Evolutionary conservation across 345 rosid species (phyloP).

Genomic region (Geranium rotundifolium): DNA sequence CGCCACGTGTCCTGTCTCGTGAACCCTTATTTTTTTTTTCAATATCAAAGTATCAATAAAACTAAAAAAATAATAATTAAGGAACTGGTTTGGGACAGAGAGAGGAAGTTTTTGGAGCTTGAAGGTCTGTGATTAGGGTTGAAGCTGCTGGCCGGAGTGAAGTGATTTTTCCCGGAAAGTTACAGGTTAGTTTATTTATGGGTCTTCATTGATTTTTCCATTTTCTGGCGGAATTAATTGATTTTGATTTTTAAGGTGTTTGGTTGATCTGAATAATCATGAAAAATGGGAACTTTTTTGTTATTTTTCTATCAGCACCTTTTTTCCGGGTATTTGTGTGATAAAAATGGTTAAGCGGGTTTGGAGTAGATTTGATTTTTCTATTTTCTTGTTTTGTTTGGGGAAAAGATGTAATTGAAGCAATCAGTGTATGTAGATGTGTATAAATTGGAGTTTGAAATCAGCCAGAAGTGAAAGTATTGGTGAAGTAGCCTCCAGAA

Average conservation of each 20-base stretch:
- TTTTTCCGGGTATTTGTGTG: neutral
- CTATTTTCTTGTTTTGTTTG: too few relatives aligned
- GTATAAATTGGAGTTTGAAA: neutral
- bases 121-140: neutral
- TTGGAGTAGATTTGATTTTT: neutral
- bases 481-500: neutral
- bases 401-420: neutral
- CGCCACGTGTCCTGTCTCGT: conserved; percentile 47
- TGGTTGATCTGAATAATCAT: too few relatives aligned
- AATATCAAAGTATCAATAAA: conserved; percentile 10
- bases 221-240: neutral
- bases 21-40: conserved; percentile 12
- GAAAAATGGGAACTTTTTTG: too few relatives aligned
- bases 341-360: neutral
- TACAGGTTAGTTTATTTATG: neutral
- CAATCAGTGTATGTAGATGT: neutral
- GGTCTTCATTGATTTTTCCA: neutral
- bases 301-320: too few relatives aligned
- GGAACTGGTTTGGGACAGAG: conserved; percentile 5
- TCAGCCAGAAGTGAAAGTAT: too few relatives aligned
- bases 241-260: too few relatives aligned
- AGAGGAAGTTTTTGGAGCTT: conserved; percentile 29
- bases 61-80: neutral
- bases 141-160: neutral
- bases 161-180: neutral